Evolutionary conservation across 495 filamentous ascomycete species (phyloP).

Genomic region (Halenospora varia): DNA sequence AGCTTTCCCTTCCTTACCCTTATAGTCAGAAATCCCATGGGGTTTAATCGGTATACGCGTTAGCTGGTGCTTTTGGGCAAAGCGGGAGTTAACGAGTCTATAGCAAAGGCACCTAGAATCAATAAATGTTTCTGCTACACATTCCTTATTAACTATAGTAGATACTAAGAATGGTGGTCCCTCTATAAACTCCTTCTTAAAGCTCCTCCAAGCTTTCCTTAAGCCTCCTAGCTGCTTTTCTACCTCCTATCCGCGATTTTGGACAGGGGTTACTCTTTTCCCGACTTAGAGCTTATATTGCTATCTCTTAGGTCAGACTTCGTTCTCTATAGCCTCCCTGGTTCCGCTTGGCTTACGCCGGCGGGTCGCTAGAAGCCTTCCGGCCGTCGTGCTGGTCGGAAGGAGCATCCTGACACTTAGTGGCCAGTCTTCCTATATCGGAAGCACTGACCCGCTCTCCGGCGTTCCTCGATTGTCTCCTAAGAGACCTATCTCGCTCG

Average conservation of each 20-base stretch:
- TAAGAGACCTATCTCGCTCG: not conserved
- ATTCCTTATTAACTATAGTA: slow-evolving; percentile 5
- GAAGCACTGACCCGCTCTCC: not conserved
- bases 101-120: slow-evolving; percentile 1
- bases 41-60: not conserved
- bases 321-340: not conserved
- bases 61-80: not conserved
- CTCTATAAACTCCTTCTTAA: not conserved
- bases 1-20: not conserved
- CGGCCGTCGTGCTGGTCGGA: too few relatives aligned
- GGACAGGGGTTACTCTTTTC: slow-evolving; percentile 6
- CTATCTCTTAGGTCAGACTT: not conserved
- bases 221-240: not conserved
- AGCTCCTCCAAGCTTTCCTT: not conserved
- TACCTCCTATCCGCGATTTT: not conserved
- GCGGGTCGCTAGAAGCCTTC: too few relatives aligned
- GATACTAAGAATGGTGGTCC: not conserved
- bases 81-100: not conserved
- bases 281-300: not conserved
- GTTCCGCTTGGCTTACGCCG: too few relatives aligned
- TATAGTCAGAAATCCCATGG: not conserved
- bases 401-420: not conserved
- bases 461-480: not conserved
- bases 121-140: slow-evolving; percentile 3
- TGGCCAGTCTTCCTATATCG: not conserved